phyloP scores from a whole-genome alignment of 2,329 filamentous ascomycete genomes.

The Helminthosporium solani region DNA sequence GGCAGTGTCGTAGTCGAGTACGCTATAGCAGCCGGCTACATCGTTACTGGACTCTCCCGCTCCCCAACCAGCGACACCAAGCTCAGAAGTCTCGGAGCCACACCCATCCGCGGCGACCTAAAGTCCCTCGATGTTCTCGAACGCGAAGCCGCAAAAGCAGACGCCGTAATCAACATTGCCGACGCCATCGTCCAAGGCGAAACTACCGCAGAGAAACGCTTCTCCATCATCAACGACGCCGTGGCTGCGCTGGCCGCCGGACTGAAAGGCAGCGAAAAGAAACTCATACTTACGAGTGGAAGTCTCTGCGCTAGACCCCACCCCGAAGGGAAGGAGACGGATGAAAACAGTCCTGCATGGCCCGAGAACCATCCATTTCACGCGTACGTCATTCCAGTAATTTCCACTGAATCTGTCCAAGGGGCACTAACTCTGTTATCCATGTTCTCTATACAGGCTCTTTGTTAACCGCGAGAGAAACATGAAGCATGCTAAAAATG shows the following conservation, averaged over 20 bases:
- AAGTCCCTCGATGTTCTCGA: constrained; percentile 42
- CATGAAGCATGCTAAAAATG: constrained; percentile 14
- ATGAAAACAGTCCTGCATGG: constrained; percentile 21
- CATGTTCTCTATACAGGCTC: neutral
- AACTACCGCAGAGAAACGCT: constrained; percentile 11
- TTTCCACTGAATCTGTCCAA: too few relatives aligned
- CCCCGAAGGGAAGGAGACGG: constrained; percentile 33
- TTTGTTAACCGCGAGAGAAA: neutral
- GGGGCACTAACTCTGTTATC: too few relatives aligned
- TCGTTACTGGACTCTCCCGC: constrained; percentile 47
- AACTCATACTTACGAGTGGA: constrained; percentile 42
- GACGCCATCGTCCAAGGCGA: constrained; percentile 9
- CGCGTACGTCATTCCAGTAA: neutral
- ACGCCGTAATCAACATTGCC: constrained; percentile 49
- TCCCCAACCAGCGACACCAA: constrained; percentile 39
- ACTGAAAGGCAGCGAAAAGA: constrained; percentile 39
- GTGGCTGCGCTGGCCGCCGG: constrained; percentile 43
- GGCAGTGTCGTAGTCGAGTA: constrained; percentile 31
- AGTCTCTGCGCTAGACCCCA: constrained; percentile 25
- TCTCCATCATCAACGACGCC: constrained; percentile 38
- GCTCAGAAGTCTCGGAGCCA: constrained; percentile 42
- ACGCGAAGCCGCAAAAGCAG: constrained; percentile 41
- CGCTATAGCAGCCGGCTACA: constrained; percentile 44
- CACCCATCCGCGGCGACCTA: constrained; percentile 46
- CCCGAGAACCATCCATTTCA: constrained; percentile 21